phyloP scores from a whole-genome alignment of 2,329 filamentous ascomycete species.

The Exserohilum turcica region DNA sequence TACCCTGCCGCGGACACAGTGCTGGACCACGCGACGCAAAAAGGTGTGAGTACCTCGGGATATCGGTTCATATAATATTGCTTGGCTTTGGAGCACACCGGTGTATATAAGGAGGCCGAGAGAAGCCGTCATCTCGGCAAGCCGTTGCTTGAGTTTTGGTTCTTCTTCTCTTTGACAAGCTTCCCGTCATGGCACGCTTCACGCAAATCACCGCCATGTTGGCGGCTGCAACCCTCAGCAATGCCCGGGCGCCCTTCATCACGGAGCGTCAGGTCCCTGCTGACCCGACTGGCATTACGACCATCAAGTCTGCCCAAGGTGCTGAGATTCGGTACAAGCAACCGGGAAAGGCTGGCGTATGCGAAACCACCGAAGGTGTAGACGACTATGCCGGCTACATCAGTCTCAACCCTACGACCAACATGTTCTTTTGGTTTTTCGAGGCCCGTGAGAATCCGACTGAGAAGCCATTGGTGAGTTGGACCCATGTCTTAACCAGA shows the following conservation, averaged over 20 bases:
- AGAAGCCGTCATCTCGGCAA: constrained; percentile 2
- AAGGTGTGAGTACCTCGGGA: not conserved
- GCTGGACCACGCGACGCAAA: not conserved
- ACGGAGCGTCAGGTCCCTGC: constrained; percentile 37
- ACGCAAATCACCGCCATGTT: constrained; percentile 28
- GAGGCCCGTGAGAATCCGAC: constrained; percentile 52
- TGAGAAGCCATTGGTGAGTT: constrained; percentile 33
- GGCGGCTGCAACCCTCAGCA: constrained; percentile 23
- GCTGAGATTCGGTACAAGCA: constrained; percentile 45
- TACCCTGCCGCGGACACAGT: not conserved
- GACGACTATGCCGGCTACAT: constrained; percentile 48
- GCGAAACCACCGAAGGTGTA: constrained; percentile 46
- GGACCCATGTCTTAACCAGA: not conserved
- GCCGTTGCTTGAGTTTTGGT: constrained; percentile 5
- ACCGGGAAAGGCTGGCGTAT: constrained; percentile 50
- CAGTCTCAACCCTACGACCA: constrained; percentile 41
- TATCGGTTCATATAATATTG: not conserved
- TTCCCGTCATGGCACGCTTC: constrained; percentile 31
- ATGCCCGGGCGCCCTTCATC: constrained; percentile 33
- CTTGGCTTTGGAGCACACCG: not conserved
- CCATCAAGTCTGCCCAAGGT: constrained; percentile 43
- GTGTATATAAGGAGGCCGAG: constrained; percentile 14
- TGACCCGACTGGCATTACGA: constrained; percentile 39
- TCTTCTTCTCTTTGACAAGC: constrained; percentile 13
- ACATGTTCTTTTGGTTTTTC: constrained; percentile 56